Evolutionary conservation across 139 green algal genomes (phyloP).

Genomic region (Chloropicon primus): DNA sequence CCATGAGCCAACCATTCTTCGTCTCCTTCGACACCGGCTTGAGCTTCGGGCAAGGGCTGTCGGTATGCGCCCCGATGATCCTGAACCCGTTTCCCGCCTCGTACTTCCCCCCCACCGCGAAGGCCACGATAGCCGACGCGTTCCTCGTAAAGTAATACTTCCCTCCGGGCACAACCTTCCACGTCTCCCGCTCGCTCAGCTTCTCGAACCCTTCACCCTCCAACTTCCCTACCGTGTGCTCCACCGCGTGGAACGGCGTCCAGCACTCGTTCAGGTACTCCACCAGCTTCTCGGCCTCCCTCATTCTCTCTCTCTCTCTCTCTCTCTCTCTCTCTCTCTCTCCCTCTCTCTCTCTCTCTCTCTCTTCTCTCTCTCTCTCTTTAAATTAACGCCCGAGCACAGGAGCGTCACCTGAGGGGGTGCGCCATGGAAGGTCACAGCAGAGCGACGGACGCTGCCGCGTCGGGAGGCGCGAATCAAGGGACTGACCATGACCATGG

Average conservation of each 20-base stretch:
- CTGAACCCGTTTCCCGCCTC: conserved; percentile 71
- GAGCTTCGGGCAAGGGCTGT: conserved; percentile 74
- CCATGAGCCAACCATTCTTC: conserved; percentile 45
- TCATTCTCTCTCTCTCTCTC: no score
- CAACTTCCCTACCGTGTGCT: conserved; percentile 21
- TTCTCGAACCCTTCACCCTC: conserved; percentile 48
- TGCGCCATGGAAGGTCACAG: no score
- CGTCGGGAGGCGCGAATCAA: no score
- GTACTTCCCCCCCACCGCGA: conserved; percentile 69
- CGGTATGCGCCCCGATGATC: conserved; percentile 89
- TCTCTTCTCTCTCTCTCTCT: no score
- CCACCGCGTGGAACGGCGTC: conserved; percentile 61
- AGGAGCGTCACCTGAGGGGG: no score
- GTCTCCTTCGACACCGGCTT: conserved; percentile 55
- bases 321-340: no score
- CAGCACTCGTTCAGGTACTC: conserved; percentile 57
- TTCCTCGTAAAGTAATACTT: conserved; percentile 96
- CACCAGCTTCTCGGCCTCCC: conserved; percentile 17
- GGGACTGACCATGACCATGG: no score
- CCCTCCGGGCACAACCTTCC: conserved; percentile 38
- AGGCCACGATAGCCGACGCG: conserved; percentile 80
- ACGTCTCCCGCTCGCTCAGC: conserved; percentile 53
- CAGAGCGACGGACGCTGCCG: no score
- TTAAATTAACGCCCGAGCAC: no score
- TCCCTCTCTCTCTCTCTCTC: no score